Evolutionary conservation across 768 basidiomycete species (phyloP).

Genomic region (Tylopilus intermedius): DNA sequence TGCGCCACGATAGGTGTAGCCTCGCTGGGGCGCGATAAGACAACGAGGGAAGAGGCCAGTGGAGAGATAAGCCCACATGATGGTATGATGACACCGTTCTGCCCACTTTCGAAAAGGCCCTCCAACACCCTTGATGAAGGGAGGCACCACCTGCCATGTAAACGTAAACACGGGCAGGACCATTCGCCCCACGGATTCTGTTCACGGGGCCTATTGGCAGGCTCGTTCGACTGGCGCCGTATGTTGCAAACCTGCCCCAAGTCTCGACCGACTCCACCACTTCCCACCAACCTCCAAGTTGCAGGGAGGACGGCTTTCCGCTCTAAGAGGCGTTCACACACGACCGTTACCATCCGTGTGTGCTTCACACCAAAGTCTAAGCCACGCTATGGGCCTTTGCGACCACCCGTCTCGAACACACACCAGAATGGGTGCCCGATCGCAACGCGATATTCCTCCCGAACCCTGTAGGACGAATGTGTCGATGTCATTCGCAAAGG

Average conservation of each 20-base stretch:
- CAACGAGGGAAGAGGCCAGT: background rate
- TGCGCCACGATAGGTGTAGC: background rate
- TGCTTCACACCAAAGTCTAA: constrained; percentile 3
- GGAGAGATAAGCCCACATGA: background rate
- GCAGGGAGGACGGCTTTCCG: too few species aligned
- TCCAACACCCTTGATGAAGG: background rate
- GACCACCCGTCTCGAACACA: background rate
- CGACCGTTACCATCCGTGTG: background rate
- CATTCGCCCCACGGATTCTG: too few species aligned
- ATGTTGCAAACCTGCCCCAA: too few species aligned
- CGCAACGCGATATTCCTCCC: background rate
- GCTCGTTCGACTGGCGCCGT: too few species aligned
- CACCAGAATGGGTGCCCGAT: background rate
- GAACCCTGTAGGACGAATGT: background rate
- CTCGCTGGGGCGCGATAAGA: background rate
- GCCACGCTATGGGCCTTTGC: background rate
- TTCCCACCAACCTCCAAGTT: too few species aligned
- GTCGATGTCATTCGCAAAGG: too few species aligned
- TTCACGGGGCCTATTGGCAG: too few species aligned
- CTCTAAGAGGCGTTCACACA: background rate
- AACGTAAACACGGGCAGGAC: too few species aligned
- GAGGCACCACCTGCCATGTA: too few species aligned
- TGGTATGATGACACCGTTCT: background rate
- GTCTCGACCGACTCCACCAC: too few species aligned
- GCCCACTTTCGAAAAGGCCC: background rate